Evolutionary conservation across 495 filamentous ascomycete species (phyloP), one percentile per base, ranked within the genome.

Genomic region (Pyrenopolyporus hunteri): DNA sequence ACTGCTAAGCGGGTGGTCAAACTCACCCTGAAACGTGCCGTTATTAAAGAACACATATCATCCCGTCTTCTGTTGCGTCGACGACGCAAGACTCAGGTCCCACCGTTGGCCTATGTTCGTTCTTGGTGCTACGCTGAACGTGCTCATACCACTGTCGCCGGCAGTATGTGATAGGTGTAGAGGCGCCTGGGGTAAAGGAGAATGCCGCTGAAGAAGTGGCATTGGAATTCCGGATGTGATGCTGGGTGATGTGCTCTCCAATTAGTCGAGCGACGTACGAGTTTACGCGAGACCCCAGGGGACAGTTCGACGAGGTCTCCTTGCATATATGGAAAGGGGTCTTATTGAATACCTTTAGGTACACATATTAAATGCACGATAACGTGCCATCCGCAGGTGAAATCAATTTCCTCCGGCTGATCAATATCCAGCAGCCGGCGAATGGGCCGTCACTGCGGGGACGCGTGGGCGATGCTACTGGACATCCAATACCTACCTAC

Each of bases 361-460:
- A 45, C 43, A 33, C 16, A 46, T 39, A 37, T 47, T 47, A 59
- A 46, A 47, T 46, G 46, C 57, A 56, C 50, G 44, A 44, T 13
- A 61, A 37, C 55, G 63, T 66, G n/a, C 37, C 63, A 66, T 57
- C 63, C 51, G 57, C 47, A 57, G 46, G 57, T 51, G 37, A 32
- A 57, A 57, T 31, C 57, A 66, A 57, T 61, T 43, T 57, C 14
- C 57, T 61, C 57, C 57, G 57, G 57, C 22, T 61, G 63, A 66
- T 66, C 63, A 60, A 51, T 37, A 31, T 50, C 32, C 25, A 49
- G 37, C 25, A 60, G 25, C 57, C 57, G 52, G 52, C 57, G 63
- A 66, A 66, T 66, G 52, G 39, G 40, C 45, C 63, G 57, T 57
- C 63, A 61, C 45, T 57, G 57, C 63, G 63, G 63, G 50, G 63